Evolutionary conservation across 371 early-diverging fungal genomes (phyloP), one percentile per base, ranked within the genome.

Genomic region (Cokeromyces recurvatus): DNA sequence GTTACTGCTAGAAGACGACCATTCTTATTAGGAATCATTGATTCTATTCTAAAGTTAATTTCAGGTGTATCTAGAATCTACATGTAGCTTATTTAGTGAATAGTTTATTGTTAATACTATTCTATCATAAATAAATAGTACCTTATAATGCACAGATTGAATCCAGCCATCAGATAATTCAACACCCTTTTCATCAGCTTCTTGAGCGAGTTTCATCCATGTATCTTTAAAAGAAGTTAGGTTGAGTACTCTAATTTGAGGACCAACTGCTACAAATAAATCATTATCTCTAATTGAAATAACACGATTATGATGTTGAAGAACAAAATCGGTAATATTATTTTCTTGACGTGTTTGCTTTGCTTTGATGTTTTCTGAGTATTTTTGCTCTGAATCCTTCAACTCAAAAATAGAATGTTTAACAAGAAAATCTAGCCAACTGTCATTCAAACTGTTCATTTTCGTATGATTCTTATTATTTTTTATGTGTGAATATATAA

Each of bases 61-160:
- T 53, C 58, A 4, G 71, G 65, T 21, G 69, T 69, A 8, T 62
- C 48, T 4, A 75, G 44, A 6, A 53, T 35, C 74, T 74, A 57
- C 17, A 11, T n/a, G n/a, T n/a, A n/a, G n/a, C n/a, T n/a, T n/a
- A n/a, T n/a, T n/a, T n/a, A n/a, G n/a, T n/a, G n/a, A n/a, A n/a
- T n/a, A n/a, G n/a, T n/a, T n/a, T n/a, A n/a, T n/a, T n/a, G n/a
- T n/a, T n/a, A n/a, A n/a, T n/a, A n/a, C n/a, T n/a, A n/a, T n/a
- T n/a, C n/a, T n/a, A n/a, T n/a, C n/a, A n/a, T n/a, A n/a, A n/a
- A n/a, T n/a, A n/a, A n/a, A n/a, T n/a, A n/a, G n/a, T n/a, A n/a
- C n/a, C 51, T 62, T 71, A 54, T 62, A 69, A 14, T 65, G 69
- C 11, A 69, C 43, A 1, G 64, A 40, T 10, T 53, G 34, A 32